These are phyloP conservation scores for Penicillium paradoxum DNA, from an alignment of 495 filamentous ascomycete genomes.

Conservation along the genomic window DNA sequence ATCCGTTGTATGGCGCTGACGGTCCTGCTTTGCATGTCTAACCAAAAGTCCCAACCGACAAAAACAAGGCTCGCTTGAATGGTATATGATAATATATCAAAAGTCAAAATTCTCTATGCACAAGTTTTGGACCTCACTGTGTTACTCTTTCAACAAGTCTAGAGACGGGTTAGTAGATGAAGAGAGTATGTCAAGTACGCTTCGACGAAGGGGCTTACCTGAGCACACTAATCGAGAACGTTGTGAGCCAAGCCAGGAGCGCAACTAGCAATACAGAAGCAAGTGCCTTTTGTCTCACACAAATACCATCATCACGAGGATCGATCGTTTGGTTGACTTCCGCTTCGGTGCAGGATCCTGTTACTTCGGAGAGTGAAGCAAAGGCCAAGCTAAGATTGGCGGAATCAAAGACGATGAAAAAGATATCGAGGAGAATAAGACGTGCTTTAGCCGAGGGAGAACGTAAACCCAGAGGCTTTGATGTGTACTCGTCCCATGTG, in stretches of 20 bases:
- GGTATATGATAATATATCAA: not conserved
- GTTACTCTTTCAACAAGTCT: constrained; percentile 68
- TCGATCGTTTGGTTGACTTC: constrained; percentile 36
- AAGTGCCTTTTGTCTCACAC: constrained; percentile 68
- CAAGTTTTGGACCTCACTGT: constrained; percentile 20
- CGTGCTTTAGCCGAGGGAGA: constrained; percentile 77
- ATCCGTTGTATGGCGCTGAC: constrained; percentile 56
- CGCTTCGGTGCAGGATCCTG: constrained; percentile 51
- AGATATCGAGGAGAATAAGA: constrained; percentile 81
- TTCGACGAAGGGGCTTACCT: constrained; percentile 43
- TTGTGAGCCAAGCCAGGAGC: constrained; percentile 81
- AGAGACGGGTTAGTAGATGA: constrained; percentile 9
- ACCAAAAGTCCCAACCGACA: not conserved
- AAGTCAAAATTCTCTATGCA: not conserved
- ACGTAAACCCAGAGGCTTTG: constrained; percentile 85
- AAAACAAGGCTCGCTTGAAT: not conserved
- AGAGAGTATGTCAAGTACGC: constrained; percentile 3
- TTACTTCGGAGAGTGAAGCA: constrained; percentile 68
- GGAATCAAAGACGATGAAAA: constrained; percentile 95
- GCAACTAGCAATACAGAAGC: constrained; percentile 77
- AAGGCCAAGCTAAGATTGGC: constrained; percentile 89
- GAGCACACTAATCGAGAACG: constrained; percentile 84
- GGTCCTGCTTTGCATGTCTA: constrained; percentile 47
- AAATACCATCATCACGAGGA: constrained; percentile 49
- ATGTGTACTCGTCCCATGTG: constrained; percentile 93